These are phyloP conservation scores for Coemansia erecta DNA, from an alignment of 192 early-diverging fungal species.

Conservation along the genomic window DNA sequence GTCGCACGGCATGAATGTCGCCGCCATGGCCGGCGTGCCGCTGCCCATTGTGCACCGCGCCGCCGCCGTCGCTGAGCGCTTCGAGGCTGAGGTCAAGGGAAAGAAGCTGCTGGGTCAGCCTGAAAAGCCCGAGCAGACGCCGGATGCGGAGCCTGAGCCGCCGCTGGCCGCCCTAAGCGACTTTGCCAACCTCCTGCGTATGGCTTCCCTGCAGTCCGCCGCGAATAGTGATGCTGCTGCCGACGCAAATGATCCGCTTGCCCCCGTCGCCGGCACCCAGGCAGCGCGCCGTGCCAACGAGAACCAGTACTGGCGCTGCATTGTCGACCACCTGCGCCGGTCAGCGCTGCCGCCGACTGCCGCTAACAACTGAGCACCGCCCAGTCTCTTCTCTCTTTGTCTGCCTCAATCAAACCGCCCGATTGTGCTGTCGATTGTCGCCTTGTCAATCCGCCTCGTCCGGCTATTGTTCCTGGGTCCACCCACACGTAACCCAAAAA, in stretches of 20 bases:
- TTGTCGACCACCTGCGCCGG: constrained; percentile 44
- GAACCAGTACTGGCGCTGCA: constrained; percentile 56
- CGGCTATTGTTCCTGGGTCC: no score
- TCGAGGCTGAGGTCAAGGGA: constrained; percentile 59
- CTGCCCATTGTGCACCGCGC: constrained; percentile 67
- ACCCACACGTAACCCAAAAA: no score
- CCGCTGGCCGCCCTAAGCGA: constrained; percentile 49
- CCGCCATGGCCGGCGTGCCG: constrained; percentile 93
- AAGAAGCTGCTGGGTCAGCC: constrained; percentile 1
- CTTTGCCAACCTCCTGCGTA: constrained; percentile 53
- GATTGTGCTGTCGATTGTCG: not conserved
- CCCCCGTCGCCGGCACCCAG: constrained; percentile 25
- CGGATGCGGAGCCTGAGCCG: not conserved
- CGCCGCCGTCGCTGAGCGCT: constrained; percentile 65
- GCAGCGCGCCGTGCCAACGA: constrained; percentile 32
- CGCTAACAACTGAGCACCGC: not conserved
- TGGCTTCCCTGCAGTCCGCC: constrained; percentile 22
- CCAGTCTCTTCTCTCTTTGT: not conserved
- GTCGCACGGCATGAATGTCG: constrained; percentile 98
- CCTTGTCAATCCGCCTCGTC: not conserved
- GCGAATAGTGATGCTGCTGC: not conserved
- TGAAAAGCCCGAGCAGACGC: no score
- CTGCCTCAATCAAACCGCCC: not conserved
- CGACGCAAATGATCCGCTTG: constrained; percentile 5
- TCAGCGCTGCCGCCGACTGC: constrained; percentile 12